Base-by-base conservation (phyloP, 305 asterid genomes). In the Fraxinus albicans region DNA sequence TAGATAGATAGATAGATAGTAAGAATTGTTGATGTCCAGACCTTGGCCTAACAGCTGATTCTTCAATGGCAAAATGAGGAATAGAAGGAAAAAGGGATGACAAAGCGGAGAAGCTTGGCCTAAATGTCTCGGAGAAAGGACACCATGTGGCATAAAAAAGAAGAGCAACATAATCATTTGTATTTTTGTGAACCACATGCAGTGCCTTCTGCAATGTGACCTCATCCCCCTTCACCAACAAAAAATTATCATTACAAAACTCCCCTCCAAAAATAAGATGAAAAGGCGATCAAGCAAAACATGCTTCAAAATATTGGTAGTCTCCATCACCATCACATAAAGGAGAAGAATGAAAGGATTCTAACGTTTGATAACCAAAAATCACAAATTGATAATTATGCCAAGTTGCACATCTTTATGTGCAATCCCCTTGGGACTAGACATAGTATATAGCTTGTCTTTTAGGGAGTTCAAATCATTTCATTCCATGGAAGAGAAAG, bases 101-200 rank as follows among this genome's bases (percentile, higher is more conserved):
- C 83, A 95, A 81, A 80, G 84, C 36, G 55, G 96, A 95, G 87
- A 93, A 91, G 81, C 84, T 90, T 77, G 97, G 96, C 87, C 87
- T 92, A 75, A 91, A 89, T 31, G 87, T 76, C 81, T 84, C 87
- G 53, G 98, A 96, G 93, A 96, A 96, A 75, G 98, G 98, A 88
- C 99, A 96, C 98, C 98, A 92, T 75, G 97, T 91, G 34, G 99
- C 95, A 89, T 95, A 95, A 93, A 95, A 96, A 85, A 96, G 92
- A 78, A 96, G 83, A 82, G 97, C 92, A 84, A 91, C 96, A 81
- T 93, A 95, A 74, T 92, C 92, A 65, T 89, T 88, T 76, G 86
- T 90, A 77, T 89, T 90, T 81, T 87, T 90, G 88, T 95, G 93
- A 84, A 91, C 92, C 87, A 90, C 83, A 82, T 82, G 86, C 88